These are phyloP conservation scores for Ceraceosorus guamensis DNA, from an alignment of 1,284 basidiomycete genomes.

Conservation along the genomic window DNA sequence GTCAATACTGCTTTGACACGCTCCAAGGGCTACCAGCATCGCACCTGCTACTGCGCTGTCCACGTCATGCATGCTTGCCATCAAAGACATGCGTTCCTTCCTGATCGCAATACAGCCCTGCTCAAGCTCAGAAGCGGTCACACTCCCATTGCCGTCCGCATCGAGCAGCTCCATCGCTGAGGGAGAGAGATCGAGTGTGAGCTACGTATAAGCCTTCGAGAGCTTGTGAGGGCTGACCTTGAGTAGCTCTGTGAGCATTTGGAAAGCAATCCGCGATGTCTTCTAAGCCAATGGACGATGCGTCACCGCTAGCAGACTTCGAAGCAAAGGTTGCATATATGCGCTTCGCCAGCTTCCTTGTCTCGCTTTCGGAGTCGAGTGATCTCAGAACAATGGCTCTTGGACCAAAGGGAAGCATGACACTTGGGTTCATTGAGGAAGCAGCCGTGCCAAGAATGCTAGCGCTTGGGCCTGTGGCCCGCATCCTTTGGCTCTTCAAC, in stretches of 20 bases:
- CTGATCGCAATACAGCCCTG: conserved; percentile 72
- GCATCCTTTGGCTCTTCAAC: conserved; percentile 39
- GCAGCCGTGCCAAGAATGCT: conserved; percentile 51
- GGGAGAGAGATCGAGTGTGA: neutral
- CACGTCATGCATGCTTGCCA: conserved; percentile 80
- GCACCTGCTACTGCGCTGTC: conserved; percentile 66
- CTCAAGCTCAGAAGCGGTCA: conserved; percentile 66
- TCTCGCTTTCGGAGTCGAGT: conserved; percentile 71
- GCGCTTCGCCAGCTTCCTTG: conserved; percentile 71
- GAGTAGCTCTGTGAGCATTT: neutral
- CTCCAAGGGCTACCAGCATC: too few species aligned
- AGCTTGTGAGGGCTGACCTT: neutral
- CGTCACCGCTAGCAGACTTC: too few species aligned
- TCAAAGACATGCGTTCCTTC: conserved; percentile 73
- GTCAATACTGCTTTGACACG: too few species aligned
- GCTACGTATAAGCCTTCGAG: neutral
- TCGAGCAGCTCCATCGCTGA: conserved; percentile 54
- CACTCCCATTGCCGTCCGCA: conserved; percentile 73
- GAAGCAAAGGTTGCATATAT: conserved; percentile 53
- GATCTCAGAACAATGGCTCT: conserved; percentile 78
- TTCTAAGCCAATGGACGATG: too few species aligned
- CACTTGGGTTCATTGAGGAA: conserved; percentile 55
- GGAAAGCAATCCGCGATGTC: neutral
- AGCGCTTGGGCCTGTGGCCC: conserved; percentile 16
- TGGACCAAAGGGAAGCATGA: conserved; percentile 58